Conservation (phyloP, 352 stramenopile genomes). For the Paralagenidium karlingii region DNA sequence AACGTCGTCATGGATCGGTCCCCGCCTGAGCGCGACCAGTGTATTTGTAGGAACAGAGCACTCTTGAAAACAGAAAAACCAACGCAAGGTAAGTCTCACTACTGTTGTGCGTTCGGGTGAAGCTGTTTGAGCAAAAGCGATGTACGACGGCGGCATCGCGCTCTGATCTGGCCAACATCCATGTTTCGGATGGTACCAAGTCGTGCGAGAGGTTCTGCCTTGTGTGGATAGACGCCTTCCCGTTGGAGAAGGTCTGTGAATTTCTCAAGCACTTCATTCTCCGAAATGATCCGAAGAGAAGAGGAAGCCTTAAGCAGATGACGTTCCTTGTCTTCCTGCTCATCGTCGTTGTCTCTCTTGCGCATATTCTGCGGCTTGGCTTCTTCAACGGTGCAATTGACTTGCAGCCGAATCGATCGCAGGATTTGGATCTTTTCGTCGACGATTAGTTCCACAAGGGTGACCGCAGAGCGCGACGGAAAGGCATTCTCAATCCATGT, state of each 20-base stretch:
- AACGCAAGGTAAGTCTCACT: no score
- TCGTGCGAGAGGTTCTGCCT: no score
- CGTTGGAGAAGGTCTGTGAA: conserved; percentile 38
- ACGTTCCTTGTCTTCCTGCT: neutral
- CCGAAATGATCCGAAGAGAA: conserved; percentile 18
- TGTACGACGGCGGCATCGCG: no score
- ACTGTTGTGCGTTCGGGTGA: no score
- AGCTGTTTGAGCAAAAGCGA: no score
- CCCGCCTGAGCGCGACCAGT: no score
- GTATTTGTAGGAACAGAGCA: no score
- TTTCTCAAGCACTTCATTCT: conserved; percentile 52
- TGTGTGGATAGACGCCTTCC: conserved; percentile 54
- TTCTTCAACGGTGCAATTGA: conserved; percentile 35
- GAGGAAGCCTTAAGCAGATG: conserved; percentile 10
- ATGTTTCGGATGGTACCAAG: no score
- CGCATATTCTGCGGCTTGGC: conserved; percentile 25
- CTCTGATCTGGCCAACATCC: no score
- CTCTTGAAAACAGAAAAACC: no score
- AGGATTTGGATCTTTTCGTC: conserved; percentile 47
- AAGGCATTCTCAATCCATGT: conserved; percentile 77
- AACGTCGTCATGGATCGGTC: no score
- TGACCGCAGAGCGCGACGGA: conserved; percentile 69
- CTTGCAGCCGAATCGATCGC: conserved; percentile 47
- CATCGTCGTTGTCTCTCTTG: conserved; percentile 2
- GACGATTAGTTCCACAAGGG: conserved; percentile 71